phyloP scores from a whole-genome alignment of 2,329 filamentous ascomycete genomes.

The Aspergillus flavus region DNA sequence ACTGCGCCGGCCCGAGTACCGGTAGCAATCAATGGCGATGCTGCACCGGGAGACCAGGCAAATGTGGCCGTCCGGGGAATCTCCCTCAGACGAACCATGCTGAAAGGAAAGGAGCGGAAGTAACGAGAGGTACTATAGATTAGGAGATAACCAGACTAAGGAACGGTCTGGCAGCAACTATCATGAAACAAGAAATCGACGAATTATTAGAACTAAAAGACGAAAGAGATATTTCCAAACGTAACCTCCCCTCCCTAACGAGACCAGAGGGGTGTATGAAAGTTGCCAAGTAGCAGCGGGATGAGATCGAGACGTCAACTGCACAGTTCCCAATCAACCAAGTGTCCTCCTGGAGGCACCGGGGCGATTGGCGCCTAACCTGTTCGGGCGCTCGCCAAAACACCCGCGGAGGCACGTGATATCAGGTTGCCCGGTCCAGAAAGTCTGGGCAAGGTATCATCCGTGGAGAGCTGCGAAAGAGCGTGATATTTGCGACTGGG shows the following conservation, averaged over 20 bases:
- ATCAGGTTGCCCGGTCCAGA: constrained; percentile 29
- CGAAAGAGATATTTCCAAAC: constrained; percentile 15
- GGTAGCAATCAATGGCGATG: constrained; percentile 81
- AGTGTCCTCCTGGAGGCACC: constrained; percentile 43
- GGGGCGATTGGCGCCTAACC: constrained; percentile 33
- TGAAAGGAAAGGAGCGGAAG: constrained; percentile 30
- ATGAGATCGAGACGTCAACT: constrained; percentile 26
- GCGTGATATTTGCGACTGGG: background rate
- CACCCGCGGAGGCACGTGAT: constrained; percentile 36
- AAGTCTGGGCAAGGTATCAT: constrained; percentile 14
- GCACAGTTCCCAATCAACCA: constrained; percentile 35
- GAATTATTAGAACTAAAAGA: constrained; percentile 15
- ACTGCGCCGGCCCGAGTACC: constrained; percentile 94
- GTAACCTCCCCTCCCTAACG: constrained; percentile 32
- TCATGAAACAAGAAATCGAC: constrained; percentile 21
- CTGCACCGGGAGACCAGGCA: constrained; percentile 86
- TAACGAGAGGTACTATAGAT: constrained; percentile 26
- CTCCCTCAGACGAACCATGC: constrained; percentile 94
- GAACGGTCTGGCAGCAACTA: constrained; percentile 15
- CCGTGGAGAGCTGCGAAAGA: constrained; percentile 3
- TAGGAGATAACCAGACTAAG: constrained; percentile 21
- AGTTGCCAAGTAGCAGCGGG: constrained; percentile 19
- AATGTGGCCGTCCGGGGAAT: constrained; percentile 96
- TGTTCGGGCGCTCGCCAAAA: constrained; percentile 37
- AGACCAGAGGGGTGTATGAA: constrained; percentile 31